phyloP scores from a whole-genome alignment of 495 filamentous ascomycete species.

The Penicillium simplicissimum region DNA sequence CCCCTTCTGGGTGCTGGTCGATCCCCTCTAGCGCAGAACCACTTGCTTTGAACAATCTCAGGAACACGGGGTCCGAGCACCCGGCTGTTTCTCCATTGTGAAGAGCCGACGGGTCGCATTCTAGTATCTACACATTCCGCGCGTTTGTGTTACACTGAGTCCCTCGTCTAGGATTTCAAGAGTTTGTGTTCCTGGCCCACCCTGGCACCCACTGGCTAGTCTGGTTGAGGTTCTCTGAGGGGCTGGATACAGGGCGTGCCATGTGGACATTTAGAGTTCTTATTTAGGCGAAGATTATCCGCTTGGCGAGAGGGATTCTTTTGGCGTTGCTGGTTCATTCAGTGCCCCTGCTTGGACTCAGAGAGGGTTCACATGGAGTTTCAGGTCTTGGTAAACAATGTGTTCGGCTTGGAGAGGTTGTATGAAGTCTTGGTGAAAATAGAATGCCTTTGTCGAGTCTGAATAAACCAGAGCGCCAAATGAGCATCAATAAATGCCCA shows the following conservation, averaged over 20 bases:
- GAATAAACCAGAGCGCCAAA: background rate
- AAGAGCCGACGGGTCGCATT: background rate
- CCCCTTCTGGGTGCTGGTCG: no score
- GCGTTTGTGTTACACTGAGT: background rate
- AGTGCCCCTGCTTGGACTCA: background rate
- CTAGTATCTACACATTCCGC: background rate
- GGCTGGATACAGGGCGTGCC: background rate
- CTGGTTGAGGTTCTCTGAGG: no score
- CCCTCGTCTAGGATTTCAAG: no score
- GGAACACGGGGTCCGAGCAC: background rate
- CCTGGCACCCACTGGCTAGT: no score
- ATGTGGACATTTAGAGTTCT: conserved; percentile 2
- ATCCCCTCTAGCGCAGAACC: background rate
- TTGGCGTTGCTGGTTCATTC: background rate
- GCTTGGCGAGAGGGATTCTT: background rate
- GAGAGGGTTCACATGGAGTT: background rate
- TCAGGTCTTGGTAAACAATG: background rate
- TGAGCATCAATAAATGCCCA: background rate
- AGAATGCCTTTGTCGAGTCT: background rate
- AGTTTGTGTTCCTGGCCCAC: no score
- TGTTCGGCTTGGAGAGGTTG: background rate
- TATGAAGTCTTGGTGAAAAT: background rate
- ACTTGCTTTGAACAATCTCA: background rate
- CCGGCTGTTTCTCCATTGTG: background rate
- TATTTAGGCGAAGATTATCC: background rate